Evolutionary conservation across 225 moss, liverwort and hornwort species (phyloP).

Genomic region (Polytrichum commune): DNA sequence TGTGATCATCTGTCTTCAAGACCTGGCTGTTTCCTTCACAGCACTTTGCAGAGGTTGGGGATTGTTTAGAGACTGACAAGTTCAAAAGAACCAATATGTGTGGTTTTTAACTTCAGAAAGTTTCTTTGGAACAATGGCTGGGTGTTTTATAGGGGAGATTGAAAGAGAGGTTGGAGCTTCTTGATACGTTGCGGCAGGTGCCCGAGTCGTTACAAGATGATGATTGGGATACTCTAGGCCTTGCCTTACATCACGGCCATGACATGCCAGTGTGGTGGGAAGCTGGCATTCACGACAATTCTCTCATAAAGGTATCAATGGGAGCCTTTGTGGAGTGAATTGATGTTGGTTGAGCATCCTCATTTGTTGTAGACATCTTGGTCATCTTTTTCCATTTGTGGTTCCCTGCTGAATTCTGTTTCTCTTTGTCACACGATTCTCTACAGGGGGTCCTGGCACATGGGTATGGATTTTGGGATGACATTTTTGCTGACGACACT

Average conservation of each 20-base stretch:
- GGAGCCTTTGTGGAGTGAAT: not conserved
- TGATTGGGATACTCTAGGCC: conserved; percentile 68
- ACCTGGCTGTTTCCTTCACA: no score
- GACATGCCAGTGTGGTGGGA: conserved; percentile 80
- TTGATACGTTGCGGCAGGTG: conserved; percentile 67
- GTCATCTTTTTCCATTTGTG: no score
- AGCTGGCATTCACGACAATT: conserved; percentile 65
- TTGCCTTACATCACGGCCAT: conserved; percentile 63
- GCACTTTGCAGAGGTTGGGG: not conserved
- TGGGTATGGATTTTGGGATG: conserved; percentile 67
- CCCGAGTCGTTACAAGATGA: conserved; percentile 61
- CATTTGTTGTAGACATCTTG: no score
- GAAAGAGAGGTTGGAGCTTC: conserved; percentile 71
- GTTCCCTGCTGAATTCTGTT: not conserved
- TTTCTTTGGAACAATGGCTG: conserved; percentile 8
- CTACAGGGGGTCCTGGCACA: conserved; percentile 56
- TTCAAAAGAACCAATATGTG: no score
- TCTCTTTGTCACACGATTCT: not conserved
- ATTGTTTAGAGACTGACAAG: no score
- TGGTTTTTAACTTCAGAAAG: not conserved
- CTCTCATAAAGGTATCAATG: conserved; percentile 47
- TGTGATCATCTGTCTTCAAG: no score
- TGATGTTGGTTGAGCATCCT: no score
- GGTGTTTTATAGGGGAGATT: conserved; percentile 42
- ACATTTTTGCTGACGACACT: conserved; percentile 51